Conservation (phyloP, 1,139 yeast genomes). For the Yamadazyma pseudoaaseri region DNA sequence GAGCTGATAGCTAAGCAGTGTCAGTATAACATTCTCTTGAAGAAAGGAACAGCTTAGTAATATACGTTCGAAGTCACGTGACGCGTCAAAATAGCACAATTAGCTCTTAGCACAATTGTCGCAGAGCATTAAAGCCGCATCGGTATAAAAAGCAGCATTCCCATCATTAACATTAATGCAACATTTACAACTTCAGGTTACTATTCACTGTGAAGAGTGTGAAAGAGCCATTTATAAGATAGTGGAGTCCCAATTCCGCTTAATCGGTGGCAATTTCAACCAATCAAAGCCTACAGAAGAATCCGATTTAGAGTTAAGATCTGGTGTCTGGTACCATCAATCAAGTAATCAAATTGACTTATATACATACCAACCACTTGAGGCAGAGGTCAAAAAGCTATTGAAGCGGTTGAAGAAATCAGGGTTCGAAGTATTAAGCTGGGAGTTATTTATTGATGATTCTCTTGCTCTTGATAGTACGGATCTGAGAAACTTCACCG, state of each 20-base stretch:
- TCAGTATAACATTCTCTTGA: too few species aligned
- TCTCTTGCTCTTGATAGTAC: conserved; percentile 9
- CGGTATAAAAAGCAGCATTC: too few species aligned
- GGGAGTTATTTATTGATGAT: conserved; percentile 29
- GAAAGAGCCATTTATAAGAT: conserved; percentile 30
- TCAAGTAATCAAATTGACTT: conserved; percentile 21
- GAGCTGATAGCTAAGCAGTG: too few species aligned
- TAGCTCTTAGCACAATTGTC: too few species aligned
- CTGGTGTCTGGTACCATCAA: conserved; percentile 12
- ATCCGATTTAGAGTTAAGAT: background rate
- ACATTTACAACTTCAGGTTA: conserved; percentile 29
- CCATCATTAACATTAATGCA: conserved; percentile 16
- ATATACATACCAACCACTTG: conserved; percentile 14
- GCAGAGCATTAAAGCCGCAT: too few species aligned
- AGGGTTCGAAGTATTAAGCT: conserved; percentile 34
- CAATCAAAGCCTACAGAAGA: background rate
- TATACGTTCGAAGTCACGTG: too few species aligned
- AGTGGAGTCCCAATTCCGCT: conserved; percentile 14
- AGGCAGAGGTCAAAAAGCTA: conserved; percentile 21
- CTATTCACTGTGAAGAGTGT: conserved; percentile 55
- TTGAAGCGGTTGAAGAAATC: conserved; percentile 20
- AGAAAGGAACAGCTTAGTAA: too few species aligned
- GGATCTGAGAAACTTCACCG: background rate
- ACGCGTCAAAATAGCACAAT: too few species aligned
- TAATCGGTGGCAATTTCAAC: background rate